Evolutionary conservation across 768 basidiomycete species (phyloP).

Genomic region (Collybiopsis confluens): DNA sequence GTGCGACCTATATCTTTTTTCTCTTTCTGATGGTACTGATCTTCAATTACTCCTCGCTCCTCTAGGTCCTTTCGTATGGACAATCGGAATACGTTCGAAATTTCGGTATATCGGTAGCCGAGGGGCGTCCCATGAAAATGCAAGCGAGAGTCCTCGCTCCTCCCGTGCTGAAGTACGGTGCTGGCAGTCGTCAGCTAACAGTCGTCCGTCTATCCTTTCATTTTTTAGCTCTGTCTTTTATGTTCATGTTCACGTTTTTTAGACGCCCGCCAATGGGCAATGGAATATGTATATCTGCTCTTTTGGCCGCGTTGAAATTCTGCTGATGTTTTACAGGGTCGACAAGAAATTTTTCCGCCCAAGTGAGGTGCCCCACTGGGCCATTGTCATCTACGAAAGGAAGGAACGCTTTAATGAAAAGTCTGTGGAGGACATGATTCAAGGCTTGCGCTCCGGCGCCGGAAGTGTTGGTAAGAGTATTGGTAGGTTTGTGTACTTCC

Average conservation of each 20-base stretch:
- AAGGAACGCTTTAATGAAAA: slow-evolving; percentile 46
- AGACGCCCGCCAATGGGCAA: slow-evolving; percentile 62
- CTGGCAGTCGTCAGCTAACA: slow-evolving; percentile 47
- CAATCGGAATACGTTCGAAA: slow-evolving; percentile 71
- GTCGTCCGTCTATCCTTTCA: slow-evolving; percentile 40
- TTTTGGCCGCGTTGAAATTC: too few relatives aligned
- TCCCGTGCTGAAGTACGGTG: slow-evolving; percentile 65
- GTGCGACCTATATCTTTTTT: slow-evolving; percentile 25
- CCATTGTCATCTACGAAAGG: slow-evolving; percentile 19
- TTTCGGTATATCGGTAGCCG: slow-evolving; percentile 66
- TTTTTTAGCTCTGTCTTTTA: slow-evolving; percentile 1
- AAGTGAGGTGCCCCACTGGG: slow-evolving; percentile 51
- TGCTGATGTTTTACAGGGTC: slow-evolving; percentile 39
- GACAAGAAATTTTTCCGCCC: slow-evolving; percentile 68
- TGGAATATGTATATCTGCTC: slow-evolving; percentile 72
- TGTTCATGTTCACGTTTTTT: slow-evolving; percentile 8
- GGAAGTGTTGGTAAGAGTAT: neutral
- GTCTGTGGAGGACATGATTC: slow-evolving; percentile 51
- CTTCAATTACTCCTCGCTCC: neutral
- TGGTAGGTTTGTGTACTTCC: neutral
- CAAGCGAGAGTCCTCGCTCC: slow-evolving; percentile 60
- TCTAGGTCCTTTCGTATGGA: slow-evolving; percentile 60
- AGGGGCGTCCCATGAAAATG: slow-evolving; percentile 48
- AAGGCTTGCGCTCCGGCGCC: slow-evolving; percentile 48
- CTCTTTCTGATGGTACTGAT: neutral